Evolutionary conservation across 352 stramenopile species (phyloP), one percentile per base, ranked within the genome.

Genomic region (Phytophthora parvispora): DNA sequence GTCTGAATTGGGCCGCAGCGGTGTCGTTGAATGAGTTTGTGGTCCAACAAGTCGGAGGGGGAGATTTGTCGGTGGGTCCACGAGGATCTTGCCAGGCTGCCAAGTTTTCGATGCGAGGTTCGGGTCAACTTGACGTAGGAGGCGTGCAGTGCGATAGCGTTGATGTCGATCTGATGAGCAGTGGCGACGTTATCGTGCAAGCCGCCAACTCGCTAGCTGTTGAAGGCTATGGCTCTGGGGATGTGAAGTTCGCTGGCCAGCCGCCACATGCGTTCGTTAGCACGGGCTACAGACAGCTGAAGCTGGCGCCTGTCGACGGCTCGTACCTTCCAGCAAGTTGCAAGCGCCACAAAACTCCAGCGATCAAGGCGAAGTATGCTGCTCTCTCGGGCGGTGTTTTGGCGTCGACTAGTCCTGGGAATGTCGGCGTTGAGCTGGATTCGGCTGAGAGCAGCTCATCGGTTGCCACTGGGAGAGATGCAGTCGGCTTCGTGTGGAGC

Each of bases 151-250:
- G 73, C 24, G 71, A 79, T 13, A 57, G 58, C 18, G 78, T 82
- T 27, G 61, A 77, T 36, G 72, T 87, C 12, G 59, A 63, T 9
- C 54, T 89, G 18, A 55, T 80, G 40, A 74, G 81, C 56, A 78
- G 65, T 40, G 81, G 81, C 10, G 48, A 81, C 24, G 69, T 85
- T 4, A 47, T 82, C 18, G 71, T 86, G 13, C 72, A 84, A 62
- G 77, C 75, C 10, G 73, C 47, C 7, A 50, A 75, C 48, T 56
- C 40, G 4, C 55, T 80, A 10, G 28, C 38, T 24, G 56, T 74
- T 12, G 56, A 60, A 16, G 54, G 49, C 0, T 71, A 71, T 22
- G 61, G 67, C 16, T 50, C 32, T 43, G 67, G 67, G 4, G n/a
- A 55, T 13, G 54, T 75, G n/a, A 42, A 67, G 31, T 75, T 67